Evolutionary conservation across 2,329 filamentous ascomycete species (phyloP).

Genomic region (Polychaeton citri): DNA sequence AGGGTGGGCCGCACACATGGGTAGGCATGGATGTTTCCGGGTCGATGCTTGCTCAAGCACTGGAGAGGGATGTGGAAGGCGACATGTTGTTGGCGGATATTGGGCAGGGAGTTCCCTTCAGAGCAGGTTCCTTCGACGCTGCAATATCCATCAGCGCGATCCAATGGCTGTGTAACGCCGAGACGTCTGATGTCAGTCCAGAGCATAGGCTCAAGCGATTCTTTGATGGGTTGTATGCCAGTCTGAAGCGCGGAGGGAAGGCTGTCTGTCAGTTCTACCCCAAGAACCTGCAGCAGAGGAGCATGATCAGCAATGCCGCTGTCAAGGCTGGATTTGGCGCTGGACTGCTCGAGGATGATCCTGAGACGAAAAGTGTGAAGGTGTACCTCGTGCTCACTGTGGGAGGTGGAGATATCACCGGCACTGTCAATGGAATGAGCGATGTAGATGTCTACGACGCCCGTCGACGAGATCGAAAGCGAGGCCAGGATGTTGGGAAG

Average conservation of each 20-base stretch:
- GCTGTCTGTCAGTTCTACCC: slow-evolving; percentile 98
- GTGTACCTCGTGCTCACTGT: slow-evolving; percentile 92
- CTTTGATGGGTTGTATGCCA: slow-evolving; percentile 84
- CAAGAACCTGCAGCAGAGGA: slow-evolving; percentile 81
- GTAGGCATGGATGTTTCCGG: slow-evolving; percentile 93
- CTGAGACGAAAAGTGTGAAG: slow-evolving; percentile 91
- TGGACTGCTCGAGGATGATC: slow-evolving; percentile 87
- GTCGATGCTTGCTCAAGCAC: slow-evolving; percentile 90
- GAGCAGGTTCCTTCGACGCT: slow-evolving; percentile 83
- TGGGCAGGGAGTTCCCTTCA: slow-evolving; percentile 88
- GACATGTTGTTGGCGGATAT: slow-evolving; percentile 92
- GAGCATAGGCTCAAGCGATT: slow-evolving; percentile 69
- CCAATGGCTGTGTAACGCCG: slow-evolving; percentile 98
- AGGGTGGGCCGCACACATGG: slow-evolving; percentile 84
- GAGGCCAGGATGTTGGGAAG: slow-evolving; percentile 40
- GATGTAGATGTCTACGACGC: slow-evolving; percentile 64
- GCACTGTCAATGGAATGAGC: slow-evolving; percentile 79
- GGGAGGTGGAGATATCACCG: slow-evolving; percentile 69
- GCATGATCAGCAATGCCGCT: slow-evolving; percentile 83
- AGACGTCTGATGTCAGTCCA: slow-evolving; percentile 71
- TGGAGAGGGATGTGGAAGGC: slow-evolving; percentile 83
- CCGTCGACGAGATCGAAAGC: slow-evolving; percentile 38
- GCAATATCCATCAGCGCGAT: slow-evolving; percentile 90
- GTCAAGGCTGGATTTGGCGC: slow-evolving; percentile 92
- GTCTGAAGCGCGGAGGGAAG: slow-evolving; percentile 66